Conservation (phyloP, 129 eudicot species). For the Ambrosia trifida region DNA sequence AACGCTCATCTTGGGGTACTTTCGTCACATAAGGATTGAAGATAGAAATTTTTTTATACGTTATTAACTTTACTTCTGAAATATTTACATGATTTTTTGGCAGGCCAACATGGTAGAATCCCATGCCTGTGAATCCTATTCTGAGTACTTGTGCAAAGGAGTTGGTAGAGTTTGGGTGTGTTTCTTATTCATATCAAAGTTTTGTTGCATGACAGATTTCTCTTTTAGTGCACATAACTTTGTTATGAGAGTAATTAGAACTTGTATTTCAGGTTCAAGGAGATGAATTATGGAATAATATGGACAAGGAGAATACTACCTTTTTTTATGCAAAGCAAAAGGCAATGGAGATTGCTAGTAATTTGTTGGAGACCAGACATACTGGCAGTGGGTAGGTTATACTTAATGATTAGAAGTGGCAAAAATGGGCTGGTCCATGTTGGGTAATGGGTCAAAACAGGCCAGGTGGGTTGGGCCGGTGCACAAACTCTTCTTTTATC, state of each 20-base stretch:
- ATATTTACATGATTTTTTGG: conserved; percentile 31
- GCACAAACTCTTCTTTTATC: neutral
- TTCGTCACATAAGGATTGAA: conserved; percentile 25
- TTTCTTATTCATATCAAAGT: conserved; percentile 24
- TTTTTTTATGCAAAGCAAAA: conserved; percentile 55
- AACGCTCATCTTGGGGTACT: conserved; percentile 35
- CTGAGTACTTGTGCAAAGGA: conserved; percentile 61
- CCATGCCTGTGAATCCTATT: conserved; percentile 65
- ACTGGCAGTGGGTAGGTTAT: conserved; percentile 52
- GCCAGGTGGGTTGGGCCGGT: neutral
- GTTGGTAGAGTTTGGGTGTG: conserved; percentile 71
- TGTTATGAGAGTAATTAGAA: neutral
- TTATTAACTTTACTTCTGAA: conserved; percentile 7
- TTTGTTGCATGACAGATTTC: neutral
- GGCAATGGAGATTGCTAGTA: conserved; percentile 51
- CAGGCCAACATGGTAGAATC: conserved; percentile 72
- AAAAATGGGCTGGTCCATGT: conserved; percentile 16
- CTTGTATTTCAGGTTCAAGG: conserved; percentile 49
- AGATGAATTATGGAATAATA: conserved; percentile 52
- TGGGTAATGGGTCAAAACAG: conserved; percentile 5
- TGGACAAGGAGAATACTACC: conserved; percentile 44
- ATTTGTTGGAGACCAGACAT: conserved; percentile 56
- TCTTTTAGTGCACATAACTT: neutral
- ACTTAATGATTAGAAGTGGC: conserved; percentile 6
- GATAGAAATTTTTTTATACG: neutral